Base-by-base conservation (phyloP, 371 early-diverging fungal species). In the Mortierella sp. region DNA sequence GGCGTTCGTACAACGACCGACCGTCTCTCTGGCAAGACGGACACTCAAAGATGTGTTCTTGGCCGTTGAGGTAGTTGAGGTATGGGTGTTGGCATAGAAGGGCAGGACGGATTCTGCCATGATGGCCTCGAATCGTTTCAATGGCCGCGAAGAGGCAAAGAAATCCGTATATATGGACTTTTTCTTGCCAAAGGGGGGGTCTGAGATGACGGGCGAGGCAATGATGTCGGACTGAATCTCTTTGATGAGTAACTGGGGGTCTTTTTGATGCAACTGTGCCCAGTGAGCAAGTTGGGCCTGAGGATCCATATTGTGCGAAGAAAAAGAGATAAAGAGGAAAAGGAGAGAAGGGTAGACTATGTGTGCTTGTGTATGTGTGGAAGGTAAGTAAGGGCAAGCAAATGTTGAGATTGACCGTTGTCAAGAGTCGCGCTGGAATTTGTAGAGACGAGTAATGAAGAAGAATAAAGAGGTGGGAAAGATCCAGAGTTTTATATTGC, bases 41-140 rank as follows among this genome's bases (percentile, higher is more conserved):
- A 74, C 75, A 26, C 66, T 66, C 50, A 37, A 21, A 0, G 69
- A 65, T 5, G 75, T 74, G 46, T 23, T 30, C 52, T 69, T 74
- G 26, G 75, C 60, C 9, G 75, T 58, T 0, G 75, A 74, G 15
- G 75, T 74, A n/a, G 69, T 74, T 4, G 75, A 65, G 2, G 75
- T 74, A n/a, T 74, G 75, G 1, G 75, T 74, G 55, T 74, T 74
- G 50, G 75, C 75, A 14, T 74, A 74, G 55, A 59, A 70, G 0
- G 70, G 75, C n/a, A 75, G 23, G 30, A 75, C 70, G 0, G 30
- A 48, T 23, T 66, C 60, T 5, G 45, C 12, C 62, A 75, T 75
- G 45, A 66, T 62, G 19, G 70, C 44, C 25, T 75, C 75, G 18
- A 75, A 66, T 30, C 46, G 51, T 23, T 47, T 53, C 23, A 75